Conservation (phyloP, 805 yeast species). For the Yamadazyma nakazawae region DNA sequence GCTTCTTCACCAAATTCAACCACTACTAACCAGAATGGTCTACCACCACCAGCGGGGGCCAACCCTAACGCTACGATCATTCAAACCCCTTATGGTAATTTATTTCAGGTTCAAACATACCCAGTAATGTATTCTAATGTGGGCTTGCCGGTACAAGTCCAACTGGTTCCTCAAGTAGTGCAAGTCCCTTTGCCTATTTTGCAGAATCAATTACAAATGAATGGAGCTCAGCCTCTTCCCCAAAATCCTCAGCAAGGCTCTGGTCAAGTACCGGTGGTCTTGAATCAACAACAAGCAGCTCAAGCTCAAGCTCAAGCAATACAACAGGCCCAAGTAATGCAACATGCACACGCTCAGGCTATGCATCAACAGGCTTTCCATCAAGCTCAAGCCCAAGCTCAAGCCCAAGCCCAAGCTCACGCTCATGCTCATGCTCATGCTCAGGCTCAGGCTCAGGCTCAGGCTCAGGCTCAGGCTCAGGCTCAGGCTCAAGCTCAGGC, state of each 20-base stretch:
- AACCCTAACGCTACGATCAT: constrained; percentile 11
- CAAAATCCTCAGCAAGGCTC: not conserved
- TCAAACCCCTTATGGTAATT: constrained; percentile 27
- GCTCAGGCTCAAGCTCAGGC: constrained; percentile 3
- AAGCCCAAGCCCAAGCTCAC: constrained; percentile 5
- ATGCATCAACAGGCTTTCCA: constrained; percentile 5
- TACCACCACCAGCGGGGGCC: constrained; percentile 8
- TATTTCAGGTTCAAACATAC: constrained; percentile 23
- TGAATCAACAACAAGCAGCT: constrained; percentile 8
- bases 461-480: too few relatives aligned
- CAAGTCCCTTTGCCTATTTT: constrained; percentile 15
- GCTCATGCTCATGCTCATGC: too few relatives aligned
- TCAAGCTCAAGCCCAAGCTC: constrained; percentile 7
- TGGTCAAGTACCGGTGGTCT: constrained; percentile 3
- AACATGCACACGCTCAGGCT: constrained; percentile 6
- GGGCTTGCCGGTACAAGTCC: constrained; percentile 16
- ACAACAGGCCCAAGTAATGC: constrained; percentile 10
- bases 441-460: too few relatives aligned
- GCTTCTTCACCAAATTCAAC: not conserved
- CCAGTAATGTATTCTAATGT: constrained; percentile 13
- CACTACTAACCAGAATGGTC: constrained; percentile 3
- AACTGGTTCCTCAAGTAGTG: constrained; percentile 14
- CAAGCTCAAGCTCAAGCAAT: constrained; percentile 7
- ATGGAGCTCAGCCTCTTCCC: constrained; percentile 5
- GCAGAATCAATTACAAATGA: constrained; percentile 10